Base-by-base conservation (phyloP, 148 eudicot species). In the Simmondsia chinensis region DNA sequence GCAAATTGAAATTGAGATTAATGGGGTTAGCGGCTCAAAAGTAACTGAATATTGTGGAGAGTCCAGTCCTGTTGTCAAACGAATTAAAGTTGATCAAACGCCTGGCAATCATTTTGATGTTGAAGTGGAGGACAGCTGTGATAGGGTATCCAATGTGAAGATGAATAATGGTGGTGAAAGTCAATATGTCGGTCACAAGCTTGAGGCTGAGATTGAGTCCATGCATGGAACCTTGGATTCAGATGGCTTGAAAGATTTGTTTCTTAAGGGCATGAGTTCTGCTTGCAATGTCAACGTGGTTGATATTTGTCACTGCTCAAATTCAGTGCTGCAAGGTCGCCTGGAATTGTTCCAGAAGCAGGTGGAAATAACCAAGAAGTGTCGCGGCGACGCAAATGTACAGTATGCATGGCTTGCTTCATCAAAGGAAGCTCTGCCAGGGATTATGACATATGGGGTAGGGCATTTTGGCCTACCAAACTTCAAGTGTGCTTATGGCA, bases 371-470 rank as follows among this genome's bases (percentile, higher is more conserved):
- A 82, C 89, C 2, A 43, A 52, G 39, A 79, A 57, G 35, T 59
- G 34, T 33, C 83, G 94, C 21, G 86, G 94, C 4, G 48, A 66
- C 64, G 77, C 96, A 28, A 86, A 86, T 71, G 72, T 82, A 51
- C 56, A 49, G 25, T 77, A 76, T 70, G 99, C 95, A 32, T 91
- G 99, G 99, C 76, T 91, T 60, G 64, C 94, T 12, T 71, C 80
- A 50, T 52, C 79, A 1, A 82, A 70, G 48, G 77, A 48, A 39
- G 60, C 66, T 10, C 30, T 61, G 7, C 52, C 68, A 12, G 56
- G 74, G 39, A 64, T 75, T 37, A 46, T 74, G 69, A 64, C 52
- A 5, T 70, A 74, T 57, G 95, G 95, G 32, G 67, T 85, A 33
- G 79, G 85, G 17, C 41, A 57, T 66, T 58, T 42, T 56, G 80